These are phyloP conservation scores for Ziziphus jujuba DNA, from an alignment of 306 rosid species.

Conservation along the genomic window DNA sequence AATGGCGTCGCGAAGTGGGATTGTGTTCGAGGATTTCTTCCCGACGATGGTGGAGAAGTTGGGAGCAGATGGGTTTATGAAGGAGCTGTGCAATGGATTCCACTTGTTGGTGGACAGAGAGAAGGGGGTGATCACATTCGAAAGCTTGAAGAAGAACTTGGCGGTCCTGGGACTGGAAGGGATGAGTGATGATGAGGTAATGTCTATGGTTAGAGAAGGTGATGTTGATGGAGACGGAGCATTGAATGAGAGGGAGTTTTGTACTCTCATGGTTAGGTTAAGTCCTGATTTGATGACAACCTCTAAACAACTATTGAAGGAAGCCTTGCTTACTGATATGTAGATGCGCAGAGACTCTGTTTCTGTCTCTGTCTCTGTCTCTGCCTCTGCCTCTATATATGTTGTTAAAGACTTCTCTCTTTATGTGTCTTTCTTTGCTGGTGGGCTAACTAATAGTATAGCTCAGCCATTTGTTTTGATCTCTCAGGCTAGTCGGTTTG, in stretches of 20 bases:
- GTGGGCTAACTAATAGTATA: too few species aligned
- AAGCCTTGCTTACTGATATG: slow-evolving; percentile 33
- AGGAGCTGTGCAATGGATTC: slow-evolving; percentile 73
- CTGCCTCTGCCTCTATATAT: background rate
- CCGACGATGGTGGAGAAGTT: slow-evolving; percentile 73
- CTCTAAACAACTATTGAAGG: slow-evolving; percentile 53
- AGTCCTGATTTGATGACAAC: slow-evolving; percentile 76
- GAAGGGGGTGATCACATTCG: slow-evolving; percentile 62
- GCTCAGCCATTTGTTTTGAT: too few species aligned
- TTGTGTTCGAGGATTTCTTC: slow-evolving; percentile 67
- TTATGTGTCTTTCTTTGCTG: too few species aligned
- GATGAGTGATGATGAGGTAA: slow-evolving; percentile 66
- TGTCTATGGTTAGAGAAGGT: slow-evolving; percentile 76
- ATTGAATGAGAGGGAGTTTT: slow-evolving; percentile 77
- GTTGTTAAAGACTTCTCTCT: background rate
- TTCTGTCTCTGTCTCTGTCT: background rate
- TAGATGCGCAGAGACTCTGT: background rate
- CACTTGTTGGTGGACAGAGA: slow-evolving; percentile 60
- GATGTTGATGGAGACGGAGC: slow-evolving; percentile 82
- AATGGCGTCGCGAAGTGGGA: slow-evolving; percentile 47
- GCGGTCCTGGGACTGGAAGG: slow-evolving; percentile 70
- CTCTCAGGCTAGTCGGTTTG: too few species aligned
- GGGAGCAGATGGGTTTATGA: slow-evolving; percentile 72
- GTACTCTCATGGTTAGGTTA: slow-evolving; percentile 76
- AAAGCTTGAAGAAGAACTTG: slow-evolving; percentile 80